phyloP scores from a whole-genome alignment of 208 protist species.

The Trypanosoma theileri region DNA sequence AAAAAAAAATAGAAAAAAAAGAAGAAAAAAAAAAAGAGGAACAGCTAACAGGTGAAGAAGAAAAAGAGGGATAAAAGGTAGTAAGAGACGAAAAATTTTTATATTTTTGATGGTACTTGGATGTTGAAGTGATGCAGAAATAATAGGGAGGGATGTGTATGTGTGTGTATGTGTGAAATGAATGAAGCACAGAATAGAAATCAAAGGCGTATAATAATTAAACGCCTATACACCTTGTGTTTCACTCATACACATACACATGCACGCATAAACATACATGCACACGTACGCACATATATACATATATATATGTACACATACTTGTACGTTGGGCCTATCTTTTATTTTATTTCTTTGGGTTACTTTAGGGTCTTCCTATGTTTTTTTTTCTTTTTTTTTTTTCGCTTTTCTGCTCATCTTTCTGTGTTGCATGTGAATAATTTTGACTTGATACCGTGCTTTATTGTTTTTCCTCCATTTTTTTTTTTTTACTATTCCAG shows the following conservation, averaged over 20 bases:
- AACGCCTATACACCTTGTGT: not conserved
- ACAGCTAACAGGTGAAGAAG: not conserved
- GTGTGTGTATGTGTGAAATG: too few species aligned
- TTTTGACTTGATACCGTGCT: not conserved
- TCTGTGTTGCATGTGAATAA: too few species aligned
- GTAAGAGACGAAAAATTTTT: not conserved
- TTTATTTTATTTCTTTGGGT: not conserved
- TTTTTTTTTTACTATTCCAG: slow-evolving; percentile 4
- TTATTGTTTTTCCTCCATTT: slow-evolving; percentile 17
- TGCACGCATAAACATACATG: too few species aligned
- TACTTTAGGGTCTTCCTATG: slow-evolving; percentile 5
- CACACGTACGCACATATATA: too few species aligned
- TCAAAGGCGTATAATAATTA: too few species aligned
- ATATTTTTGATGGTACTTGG: too few species aligned
- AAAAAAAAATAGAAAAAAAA: not conserved
- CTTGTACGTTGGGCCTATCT: too few species aligned
- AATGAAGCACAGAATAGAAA: too few species aligned
- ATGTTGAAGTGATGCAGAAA: not conserved
- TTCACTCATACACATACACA: slow-evolving; percentile 4
- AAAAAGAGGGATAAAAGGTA: not conserved
- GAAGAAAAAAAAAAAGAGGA: not conserved
- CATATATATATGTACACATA: too few species aligned
- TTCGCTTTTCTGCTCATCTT: too few species aligned
- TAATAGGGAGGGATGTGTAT: not conserved
- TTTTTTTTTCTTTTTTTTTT: slow-evolving; percentile 22